A percentile compares a stretch with the other conserved stretches of the same genome.
phyloP scores from a whole-genome alignment of 768 basidiomycete species.

The Calocera cornea region DNA sequence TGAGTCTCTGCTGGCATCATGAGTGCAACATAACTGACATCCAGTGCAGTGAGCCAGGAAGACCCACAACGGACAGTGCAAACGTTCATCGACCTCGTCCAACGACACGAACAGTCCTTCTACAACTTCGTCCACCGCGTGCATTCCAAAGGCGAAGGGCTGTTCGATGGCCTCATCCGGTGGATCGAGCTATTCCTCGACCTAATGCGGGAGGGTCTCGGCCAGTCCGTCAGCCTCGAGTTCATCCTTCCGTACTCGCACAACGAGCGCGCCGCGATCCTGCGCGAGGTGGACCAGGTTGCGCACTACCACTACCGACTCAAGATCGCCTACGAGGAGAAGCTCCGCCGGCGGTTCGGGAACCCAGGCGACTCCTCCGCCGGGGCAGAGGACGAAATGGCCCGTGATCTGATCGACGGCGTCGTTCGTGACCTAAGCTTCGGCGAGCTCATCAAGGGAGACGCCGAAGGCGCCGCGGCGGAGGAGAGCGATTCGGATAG shows the following conservation, averaged over 20 bases:
- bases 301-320: slow-evolving; percentile 88
- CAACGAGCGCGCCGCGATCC: slow-evolving; percentile 56
- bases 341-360: slow-evolving; percentile 73
- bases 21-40: neutral
- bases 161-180: slow-evolving; percentile 86
- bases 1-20: slow-evolving; percentile 30
- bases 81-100: slow-evolving; percentile 82
- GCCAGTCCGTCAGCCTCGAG: slow-evolving; percentile 62
- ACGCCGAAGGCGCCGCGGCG: slow-evolving; percentile 67
- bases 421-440: slow-evolving; percentile 74
- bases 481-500: slow-evolving; percentile 35
- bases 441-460: slow-evolving; percentile 61
- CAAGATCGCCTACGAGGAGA: slow-evolving; percentile 85
- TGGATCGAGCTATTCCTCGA: slow-evolving; percentile 96
- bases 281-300: slow-evolving; percentile 78
- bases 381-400: slow-evolving; percentile 71
- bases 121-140: slow-evolving; percentile 98
- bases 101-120: slow-evolving; percentile 89
- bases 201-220: slow-evolving; percentile 77
- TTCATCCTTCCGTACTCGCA: slow-evolving; percentile 76
- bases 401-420: slow-evolving; percentile 62
- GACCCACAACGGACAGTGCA: slow-evolving; percentile 81
- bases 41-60: slow-evolving; percentile 54
- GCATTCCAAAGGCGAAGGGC: slow-evolving; percentile 85
- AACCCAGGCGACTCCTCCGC: slow-evolving; percentile 37